Percentiles rank a stretch among this genome's conserved stretches.
phyloP scores from a whole-genome alignment of 805 yeast genomes.

The Debaryomyces hansenii region DNA sequence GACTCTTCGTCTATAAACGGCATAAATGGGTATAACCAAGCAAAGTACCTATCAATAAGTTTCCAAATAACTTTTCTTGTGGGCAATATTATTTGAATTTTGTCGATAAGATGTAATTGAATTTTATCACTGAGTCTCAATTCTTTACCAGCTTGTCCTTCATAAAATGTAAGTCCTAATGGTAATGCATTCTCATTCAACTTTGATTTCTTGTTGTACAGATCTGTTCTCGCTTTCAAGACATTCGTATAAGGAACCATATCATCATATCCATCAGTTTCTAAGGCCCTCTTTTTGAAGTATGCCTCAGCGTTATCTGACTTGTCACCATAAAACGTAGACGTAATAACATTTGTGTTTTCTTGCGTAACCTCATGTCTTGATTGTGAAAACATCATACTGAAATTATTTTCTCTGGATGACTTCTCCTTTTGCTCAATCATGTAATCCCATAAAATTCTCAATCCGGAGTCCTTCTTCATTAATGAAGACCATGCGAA shows the following conservation, averaged over 20 bases:
- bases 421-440: conserved; percentile 11
- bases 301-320: conserved; percentile 17
- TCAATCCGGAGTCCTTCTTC: conserved; percentile 33
- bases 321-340: conserved; percentile 9
- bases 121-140: conserved; percentile 33
- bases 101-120: conserved; percentile 25
- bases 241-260: conserved; percentile 29
- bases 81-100: conserved; percentile 41
- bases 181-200: conserved; percentile 20
- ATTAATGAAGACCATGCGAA: conserved; percentile 38
- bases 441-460: conserved; percentile 34
- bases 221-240: conserved; percentile 13
- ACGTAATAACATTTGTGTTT: conserved; percentile 18
- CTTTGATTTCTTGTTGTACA: conserved; percentile 9
- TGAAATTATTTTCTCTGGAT: conserved; percentile 17
- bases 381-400: conserved; percentile 21
- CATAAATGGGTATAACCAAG: conserved; percentile 45
- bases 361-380: conserved; percentile 22
- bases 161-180: conserved; percentile 34
- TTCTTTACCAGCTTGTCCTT: conserved; percentile 29
- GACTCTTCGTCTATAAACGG: conserved; percentile 45
- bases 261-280: conserved; percentile 35
- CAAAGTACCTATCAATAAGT: conserved; percentile 43
- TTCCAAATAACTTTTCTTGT: conserved; percentile 37
- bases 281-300: conserved; percentile 31